Evolutionary conservation across 1,284 basidiomycete species (phyloP).

Genomic region (Apiotrichum gamsii): DNA sequence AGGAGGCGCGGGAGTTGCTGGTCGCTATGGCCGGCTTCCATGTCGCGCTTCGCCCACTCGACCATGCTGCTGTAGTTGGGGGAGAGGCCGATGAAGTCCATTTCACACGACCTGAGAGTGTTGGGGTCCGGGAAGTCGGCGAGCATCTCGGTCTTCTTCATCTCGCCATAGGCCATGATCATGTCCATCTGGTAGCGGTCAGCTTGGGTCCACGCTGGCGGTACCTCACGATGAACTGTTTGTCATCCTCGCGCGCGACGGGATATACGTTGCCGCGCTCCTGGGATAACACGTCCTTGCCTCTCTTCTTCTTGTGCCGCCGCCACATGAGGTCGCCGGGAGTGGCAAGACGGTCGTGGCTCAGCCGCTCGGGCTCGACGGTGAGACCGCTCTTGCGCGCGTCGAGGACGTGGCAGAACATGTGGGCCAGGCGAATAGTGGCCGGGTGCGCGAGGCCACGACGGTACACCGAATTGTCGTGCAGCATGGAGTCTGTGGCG

Average conservation of each 20-base stretch:
- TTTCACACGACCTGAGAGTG: neutral
- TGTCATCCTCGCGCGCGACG: conserved; percentile 8
- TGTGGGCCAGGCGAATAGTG: conserved; percentile 31
- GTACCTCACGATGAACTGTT: conserved; percentile 30
- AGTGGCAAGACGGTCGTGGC: conserved; percentile 14
- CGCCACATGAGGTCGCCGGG: conserved; percentile 26
- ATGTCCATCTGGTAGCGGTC: conserved; percentile 29
- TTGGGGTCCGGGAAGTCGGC: conserved; percentile 15
- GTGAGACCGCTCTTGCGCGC: conserved; percentile 34
- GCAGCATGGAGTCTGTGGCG: conserved; percentile 30
- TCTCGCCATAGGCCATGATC: conserved; percentile 15
- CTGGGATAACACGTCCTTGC: conserved; percentile 2
- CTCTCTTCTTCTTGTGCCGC: conserved; percentile 23
- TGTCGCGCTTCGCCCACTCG: neutral
- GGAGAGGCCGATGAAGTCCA: neutral
- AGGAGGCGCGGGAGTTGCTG: neutral
- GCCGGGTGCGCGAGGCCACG: conserved; percentile 24
- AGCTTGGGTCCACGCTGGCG: conserved; percentile 2
- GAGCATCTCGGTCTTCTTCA: conserved; percentile 15
- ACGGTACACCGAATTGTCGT: conserved; percentile 33
- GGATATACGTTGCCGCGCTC: conserved; percentile 2
- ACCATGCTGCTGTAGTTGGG: neutral
- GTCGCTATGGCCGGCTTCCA: neutral
- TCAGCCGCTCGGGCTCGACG: conserved; percentile 17
- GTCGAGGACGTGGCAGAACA: conserved; percentile 37